Percentiles rank a stretch among this genome's conserved stretches.
These are phyloP conservation scores for Farysia itapuensis DNA, from an alignment of 1,284 basidiomycete species.

Conservation along the genomic window DNA sequence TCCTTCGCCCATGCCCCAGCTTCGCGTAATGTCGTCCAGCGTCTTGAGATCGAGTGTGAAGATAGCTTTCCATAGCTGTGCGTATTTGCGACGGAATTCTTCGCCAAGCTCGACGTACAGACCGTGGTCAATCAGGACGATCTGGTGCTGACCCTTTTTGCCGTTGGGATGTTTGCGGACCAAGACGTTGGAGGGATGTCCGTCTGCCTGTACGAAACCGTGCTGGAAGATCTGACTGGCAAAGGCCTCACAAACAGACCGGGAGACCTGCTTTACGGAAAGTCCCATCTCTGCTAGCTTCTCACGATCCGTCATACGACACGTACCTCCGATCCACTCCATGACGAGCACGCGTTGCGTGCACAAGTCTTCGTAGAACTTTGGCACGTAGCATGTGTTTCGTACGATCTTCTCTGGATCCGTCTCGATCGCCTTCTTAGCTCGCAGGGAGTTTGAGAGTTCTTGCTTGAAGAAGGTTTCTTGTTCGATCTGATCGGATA, in stretches of 20 bases:
- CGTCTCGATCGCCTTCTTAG: conserved; percentile 35
- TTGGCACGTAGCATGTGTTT: conserved; percentile 47
- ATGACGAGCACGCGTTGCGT: conserved; percentile 43
- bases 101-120: conserved; percentile 47
- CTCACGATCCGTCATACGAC: conserved; percentile 45
- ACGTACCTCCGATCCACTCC: conserved; percentile 48
- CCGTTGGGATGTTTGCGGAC: conserved; percentile 48
- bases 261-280: conserved; percentile 34
- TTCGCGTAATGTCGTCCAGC: conserved; percentile 37
- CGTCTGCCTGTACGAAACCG: conserved; percentile 52
- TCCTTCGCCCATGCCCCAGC: conserved; percentile 51
- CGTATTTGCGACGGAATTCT: conserved; percentile 46
- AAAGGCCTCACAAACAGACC: conserved; percentile 47
- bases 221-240: conserved; percentile 54
- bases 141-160: conserved; percentile 41
- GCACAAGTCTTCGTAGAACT: conserved; percentile 33
- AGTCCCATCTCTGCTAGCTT: conserved; percentile 44
- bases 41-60: conserved; percentile 44
- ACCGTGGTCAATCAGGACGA: conserved; percentile 54
- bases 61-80: conserved; percentile 51
- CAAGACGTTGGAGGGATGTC: conserved; percentile 46
- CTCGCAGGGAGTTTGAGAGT: conserved; percentile 35
- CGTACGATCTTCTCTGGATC: conserved; percentile 36
- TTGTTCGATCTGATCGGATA: conserved; percentile 49
- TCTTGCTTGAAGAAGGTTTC: conserved; percentile 48